These are phyloP conservation scores for Ophiostoma sp. DNA, from an alignment of 2,329 filamentous ascomycete species.

Conservation along the genomic window DNA sequence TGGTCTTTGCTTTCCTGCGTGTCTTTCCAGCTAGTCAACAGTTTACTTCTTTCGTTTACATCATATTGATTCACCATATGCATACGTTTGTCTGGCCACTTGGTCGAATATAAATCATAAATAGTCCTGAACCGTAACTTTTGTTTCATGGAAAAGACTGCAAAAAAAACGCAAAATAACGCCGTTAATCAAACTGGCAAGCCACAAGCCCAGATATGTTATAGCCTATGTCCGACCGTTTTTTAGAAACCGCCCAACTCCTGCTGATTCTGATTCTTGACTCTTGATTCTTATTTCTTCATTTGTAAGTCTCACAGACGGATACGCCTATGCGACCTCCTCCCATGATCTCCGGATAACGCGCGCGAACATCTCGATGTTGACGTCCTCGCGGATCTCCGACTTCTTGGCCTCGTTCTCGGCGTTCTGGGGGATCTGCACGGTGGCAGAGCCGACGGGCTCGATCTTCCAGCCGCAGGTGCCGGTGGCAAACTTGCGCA, in stretches of 20 bases:
- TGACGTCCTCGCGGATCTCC: slow-evolving; percentile 91
- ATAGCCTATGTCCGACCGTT: slow-evolving; percentile 12
- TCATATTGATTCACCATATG: too few relatives aligned
- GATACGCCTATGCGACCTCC: slow-evolving; percentile 54
- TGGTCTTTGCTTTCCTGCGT: too few relatives aligned
- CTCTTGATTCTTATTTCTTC: not conserved
- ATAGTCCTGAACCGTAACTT: not conserved
- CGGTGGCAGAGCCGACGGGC: slow-evolving; percentile 45
- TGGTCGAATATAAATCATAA: too few relatives aligned
- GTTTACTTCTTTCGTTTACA: too few relatives aligned
- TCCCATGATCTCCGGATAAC: slow-evolving; percentile 83
- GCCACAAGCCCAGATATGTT: slow-evolving; percentile 10
- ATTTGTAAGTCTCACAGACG: not conserved
- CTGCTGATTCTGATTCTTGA: not conserved
- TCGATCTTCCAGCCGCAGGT: slow-evolving; percentile 84
- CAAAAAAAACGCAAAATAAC: slow-evolving; percentile 14
- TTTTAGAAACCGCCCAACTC: slow-evolving; percentile 15
- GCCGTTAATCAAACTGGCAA: slow-evolving; percentile 18
- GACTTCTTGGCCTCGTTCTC: slow-evolving; percentile 97
- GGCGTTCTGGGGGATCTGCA: slow-evolving; percentile 83
- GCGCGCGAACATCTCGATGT: slow-evolving; percentile 76
- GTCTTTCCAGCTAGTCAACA: too few relatives aligned
- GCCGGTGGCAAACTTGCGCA: slow-evolving; percentile 74
- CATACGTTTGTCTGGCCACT: too few relatives aligned
- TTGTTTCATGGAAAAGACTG: too few relatives aligned